Percentiles rank a stretch among this genome's conserved stretches.
These are phyloP conservation scores for Fusarium albosuccineum DNA, from an alignment of 2,329 filamentous ascomycete species.

Conservation along the genomic window DNA sequence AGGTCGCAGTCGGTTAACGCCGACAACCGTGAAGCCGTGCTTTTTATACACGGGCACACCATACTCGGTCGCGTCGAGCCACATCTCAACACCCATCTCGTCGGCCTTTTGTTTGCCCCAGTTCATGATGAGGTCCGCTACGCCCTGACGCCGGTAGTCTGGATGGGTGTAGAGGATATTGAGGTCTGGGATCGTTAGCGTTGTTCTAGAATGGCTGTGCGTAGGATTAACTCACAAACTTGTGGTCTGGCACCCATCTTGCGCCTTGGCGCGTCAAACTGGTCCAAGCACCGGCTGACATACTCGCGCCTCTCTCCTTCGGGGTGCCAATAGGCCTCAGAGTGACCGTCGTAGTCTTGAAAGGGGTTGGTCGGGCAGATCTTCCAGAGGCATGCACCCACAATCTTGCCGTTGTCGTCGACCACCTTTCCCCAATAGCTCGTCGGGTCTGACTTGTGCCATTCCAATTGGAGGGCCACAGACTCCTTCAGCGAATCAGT, in stretches of 20 bases:
- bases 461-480: constrained; percentile 9
- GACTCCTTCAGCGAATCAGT: constrained; percentile 30
- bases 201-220: rapidly evolving
- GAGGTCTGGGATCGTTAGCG: constrained; percentile 22
- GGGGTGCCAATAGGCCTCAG: constrained; percentile 33
- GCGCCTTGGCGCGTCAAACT: constrained; percentile 34
- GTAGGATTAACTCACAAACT: constrained; percentile 26
- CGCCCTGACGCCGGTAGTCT: constrained; percentile 37
- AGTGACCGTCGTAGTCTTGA: constrained; percentile 22
- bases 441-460: constrained; percentile 31
- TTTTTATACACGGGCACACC: constrained; percentile 40
- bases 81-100: constrained; percentile 43
- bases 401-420: constrained; percentile 33
- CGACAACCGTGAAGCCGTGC: constrained; percentile 38
- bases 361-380: constrained; percentile 29
- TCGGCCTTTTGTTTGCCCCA: constrained; percentile 44
- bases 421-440: constrained; percentile 38
- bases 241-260: constrained; percentile 38
- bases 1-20: constrained; percentile 22
- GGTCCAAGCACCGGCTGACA: constrained; percentile 32
- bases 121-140: constrained; percentile 36
- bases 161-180: constrained; percentile 43
- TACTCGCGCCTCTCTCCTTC: constrained; percentile 37
- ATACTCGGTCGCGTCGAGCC: constrained; percentile 40
- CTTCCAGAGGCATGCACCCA: constrained; percentile 41